A percentile compares a stretch with the other conserved stretches of the same genome.
Evolutionary conservation across 169 alveolate species (phyloP).

Genomic region (Eimeria tenella): DNA sequence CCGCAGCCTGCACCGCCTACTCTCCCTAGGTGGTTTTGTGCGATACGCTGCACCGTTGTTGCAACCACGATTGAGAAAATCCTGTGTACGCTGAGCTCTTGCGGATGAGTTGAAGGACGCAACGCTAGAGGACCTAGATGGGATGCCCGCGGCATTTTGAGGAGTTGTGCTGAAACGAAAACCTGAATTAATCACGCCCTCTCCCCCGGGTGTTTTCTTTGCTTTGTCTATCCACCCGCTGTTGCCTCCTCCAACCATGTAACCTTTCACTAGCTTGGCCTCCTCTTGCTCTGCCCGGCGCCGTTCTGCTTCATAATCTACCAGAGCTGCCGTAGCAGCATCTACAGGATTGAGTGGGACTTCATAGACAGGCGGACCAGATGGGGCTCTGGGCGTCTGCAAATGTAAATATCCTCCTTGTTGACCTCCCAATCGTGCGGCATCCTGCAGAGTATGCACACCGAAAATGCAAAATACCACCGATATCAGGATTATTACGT

Average conservation of each 20-base stretch:
- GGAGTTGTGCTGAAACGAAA: constrained; percentile 23
- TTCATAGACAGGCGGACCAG: constrained; percentile 64
- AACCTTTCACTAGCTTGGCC: constrained; percentile 42
- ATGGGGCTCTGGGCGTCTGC: constrained; percentile 57
- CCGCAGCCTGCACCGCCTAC: background rate
- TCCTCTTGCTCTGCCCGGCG: constrained; percentile 65
- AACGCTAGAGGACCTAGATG: constrained; percentile 20
- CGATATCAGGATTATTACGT: no score
- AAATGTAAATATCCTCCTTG: constrained; percentile 62
- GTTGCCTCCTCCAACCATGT: constrained; percentile 64
- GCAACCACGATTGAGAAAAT: background rate
- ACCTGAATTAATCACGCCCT: constrained; percentile 30
- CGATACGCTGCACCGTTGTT: background rate
- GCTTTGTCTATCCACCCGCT: constrained; percentile 15
- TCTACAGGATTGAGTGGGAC: constrained; percentile 58
- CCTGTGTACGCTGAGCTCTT: background rate
- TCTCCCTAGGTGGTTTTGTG: background rate
- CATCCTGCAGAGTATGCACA: constrained; percentile 14
- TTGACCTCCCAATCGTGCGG: constrained; percentile 47
- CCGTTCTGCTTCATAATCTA: constrained; percentile 46
- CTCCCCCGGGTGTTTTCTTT: background rate
- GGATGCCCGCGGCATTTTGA: constrained; percentile 13
- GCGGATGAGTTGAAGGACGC: background rate
- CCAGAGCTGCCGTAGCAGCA: constrained; percentile 63
- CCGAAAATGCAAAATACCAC: background rate